phyloP scores from a whole-genome alignment of 176 grass and related monocot species.

The Chrysopogon serrulatus region DNA sequence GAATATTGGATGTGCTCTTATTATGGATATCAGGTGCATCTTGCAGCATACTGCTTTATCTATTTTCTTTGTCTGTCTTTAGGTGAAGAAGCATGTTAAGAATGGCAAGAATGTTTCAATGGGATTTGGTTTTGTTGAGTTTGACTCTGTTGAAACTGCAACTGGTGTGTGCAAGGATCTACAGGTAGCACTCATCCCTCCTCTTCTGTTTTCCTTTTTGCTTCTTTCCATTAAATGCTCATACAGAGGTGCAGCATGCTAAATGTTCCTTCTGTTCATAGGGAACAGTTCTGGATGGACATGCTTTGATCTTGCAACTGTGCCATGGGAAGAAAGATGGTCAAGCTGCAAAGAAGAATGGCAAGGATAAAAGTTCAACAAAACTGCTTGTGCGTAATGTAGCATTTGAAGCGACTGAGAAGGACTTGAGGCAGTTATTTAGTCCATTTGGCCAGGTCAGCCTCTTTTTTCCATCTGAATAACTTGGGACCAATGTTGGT shows the following conservation, averaged over 20 bases:
- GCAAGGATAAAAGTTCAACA: conserved; percentile 86
- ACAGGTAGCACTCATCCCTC: conserved; percentile 42
- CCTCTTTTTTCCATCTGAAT: neutral
- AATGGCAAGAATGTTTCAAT: conserved; percentile 92
- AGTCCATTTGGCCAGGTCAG: conserved; percentile 96
- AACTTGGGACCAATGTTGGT: neutral
- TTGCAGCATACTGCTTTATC: conserved; percentile 16
- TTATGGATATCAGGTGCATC: neutral
- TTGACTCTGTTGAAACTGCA: conserved; percentile 91
- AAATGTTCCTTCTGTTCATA: conserved; percentile 21
- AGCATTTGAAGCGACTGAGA: conserved; percentile 87
- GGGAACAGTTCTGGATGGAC: conserved; percentile 92
- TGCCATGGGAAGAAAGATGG: conserved; percentile 77
- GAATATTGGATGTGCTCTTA: neutral
- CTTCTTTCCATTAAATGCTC: neutral
- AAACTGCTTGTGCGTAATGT: conserved; percentile 93
- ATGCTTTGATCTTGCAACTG: conserved; percentile 91
- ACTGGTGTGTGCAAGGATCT: conserved; percentile 84
- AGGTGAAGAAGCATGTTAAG: conserved; percentile 91
- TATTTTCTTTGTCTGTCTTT: conserved; percentile 13
- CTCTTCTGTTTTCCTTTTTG: neutral
- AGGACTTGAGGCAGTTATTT: conserved; percentile 85
- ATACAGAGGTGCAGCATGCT: neutral
- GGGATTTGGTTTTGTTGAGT: conserved; percentile 97
- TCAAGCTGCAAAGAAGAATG: conserved; percentile 52